Conservation (phyloP, 2,329 filamentous ascomycete genomes). For the Diaporthe vaccinii region DNA sequence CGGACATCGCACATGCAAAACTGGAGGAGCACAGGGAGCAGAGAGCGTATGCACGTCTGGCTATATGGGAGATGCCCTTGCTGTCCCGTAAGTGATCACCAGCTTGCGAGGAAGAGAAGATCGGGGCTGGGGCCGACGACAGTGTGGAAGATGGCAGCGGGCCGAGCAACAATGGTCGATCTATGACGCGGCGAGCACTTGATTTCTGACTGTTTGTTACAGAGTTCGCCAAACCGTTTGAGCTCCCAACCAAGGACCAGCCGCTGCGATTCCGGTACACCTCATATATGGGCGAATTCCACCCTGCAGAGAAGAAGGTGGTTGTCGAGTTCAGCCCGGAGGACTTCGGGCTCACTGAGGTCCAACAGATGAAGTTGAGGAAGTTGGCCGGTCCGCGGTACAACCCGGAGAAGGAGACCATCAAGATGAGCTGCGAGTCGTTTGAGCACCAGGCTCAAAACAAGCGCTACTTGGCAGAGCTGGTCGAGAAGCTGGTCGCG, state of each 20-base stretch:
- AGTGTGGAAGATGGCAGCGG: neutral
- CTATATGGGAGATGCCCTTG: conserved; percentile 96
- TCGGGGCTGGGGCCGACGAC: neutral
- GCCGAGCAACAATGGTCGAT: neutral
- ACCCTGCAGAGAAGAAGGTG: conserved; percentile 93
- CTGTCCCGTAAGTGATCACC: conserved; percentile 77
- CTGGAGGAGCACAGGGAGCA: conserved; percentile 90
- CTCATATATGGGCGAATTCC: conserved; percentile 92
- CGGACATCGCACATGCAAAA: conserved; percentile 85
- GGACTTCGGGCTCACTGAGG: conserved; percentile 77
- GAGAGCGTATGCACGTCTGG: conserved; percentile 87
- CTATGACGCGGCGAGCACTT: neutral
- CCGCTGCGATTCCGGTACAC: conserved; percentile 96
- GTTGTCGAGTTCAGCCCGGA: conserved; percentile 87
- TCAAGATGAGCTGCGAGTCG: conserved; percentile 93
- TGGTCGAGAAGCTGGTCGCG: conserved; percentile 79
- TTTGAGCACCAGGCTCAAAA: conserved; percentile 94
- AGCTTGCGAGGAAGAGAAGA: neutral
- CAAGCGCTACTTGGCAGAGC: conserved; percentile 90
- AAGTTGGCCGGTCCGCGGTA: conserved; percentile 90
- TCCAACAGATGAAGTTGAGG: conserved; percentile 83
- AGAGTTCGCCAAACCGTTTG: conserved; percentile 89
- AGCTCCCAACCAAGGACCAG: conserved; percentile 74
- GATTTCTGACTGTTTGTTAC: conserved; percentile 54
- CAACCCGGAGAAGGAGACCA: conserved; percentile 83